Evolutionary conservation across 371 early-diverging fungal species (phyloP).

Genomic region (Mortierella sp.): DNA sequence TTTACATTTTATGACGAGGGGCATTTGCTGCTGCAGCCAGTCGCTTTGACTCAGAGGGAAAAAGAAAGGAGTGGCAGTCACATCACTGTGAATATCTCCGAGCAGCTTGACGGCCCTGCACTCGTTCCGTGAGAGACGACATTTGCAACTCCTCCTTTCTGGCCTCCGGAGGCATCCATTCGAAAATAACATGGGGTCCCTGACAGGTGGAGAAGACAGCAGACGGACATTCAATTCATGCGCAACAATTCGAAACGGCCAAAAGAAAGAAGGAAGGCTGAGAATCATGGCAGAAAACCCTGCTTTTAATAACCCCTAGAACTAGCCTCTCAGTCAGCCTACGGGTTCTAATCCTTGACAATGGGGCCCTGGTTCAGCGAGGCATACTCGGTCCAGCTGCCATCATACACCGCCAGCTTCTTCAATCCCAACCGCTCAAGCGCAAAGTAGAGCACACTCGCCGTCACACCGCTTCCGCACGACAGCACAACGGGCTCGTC

Average conservation of each 20-base stretch:
- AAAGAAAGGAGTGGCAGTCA: not conserved
- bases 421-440: slow-evolving; percentile 74
- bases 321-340: not conserved
- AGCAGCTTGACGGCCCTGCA: not conserved
- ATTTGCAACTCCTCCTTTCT: not conserved
- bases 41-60: slow-evolving; percentile 9
- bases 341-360: slow-evolving; percentile 57
- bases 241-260: not conserved
- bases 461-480: slow-evolving; percentile 84
- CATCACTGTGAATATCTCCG: slow-evolving; percentile 6
- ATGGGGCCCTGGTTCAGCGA: slow-evolving; percentile 70
- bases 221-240: not conserved
- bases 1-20: slow-evolving; percentile 5
- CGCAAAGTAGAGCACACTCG: slow-evolving; percentile 80
- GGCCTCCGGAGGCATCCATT: not conserved
- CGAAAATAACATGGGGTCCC: not conserved
- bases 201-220: not conserved
- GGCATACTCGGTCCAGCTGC: slow-evolving; percentile 91
- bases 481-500: slow-evolving; percentile 36
- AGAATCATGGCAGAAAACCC: not conserved
- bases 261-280: not conserved
- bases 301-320: not conserved
- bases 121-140: not conserved
- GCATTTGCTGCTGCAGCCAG: not conserved
- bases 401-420: slow-evolving; percentile 83